Percentiles rank a stretch among this genome's conserved stretches.
Evolutionary conservation across 345 rosid genomes (phyloP).

Genomic region (Boechera stricta): DNA sequence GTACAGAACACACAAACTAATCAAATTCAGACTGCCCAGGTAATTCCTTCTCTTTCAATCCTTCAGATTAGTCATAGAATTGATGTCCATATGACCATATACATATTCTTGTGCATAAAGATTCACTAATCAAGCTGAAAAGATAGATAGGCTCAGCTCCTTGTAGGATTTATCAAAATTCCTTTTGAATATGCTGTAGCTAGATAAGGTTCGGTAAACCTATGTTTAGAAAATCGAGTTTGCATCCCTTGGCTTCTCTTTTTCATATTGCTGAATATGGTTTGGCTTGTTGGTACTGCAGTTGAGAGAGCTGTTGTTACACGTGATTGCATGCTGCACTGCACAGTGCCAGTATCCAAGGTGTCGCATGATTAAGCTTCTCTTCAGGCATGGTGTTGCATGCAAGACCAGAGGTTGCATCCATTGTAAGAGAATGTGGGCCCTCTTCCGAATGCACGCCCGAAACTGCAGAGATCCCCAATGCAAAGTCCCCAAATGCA

Average conservation of each 20-base stretch:
- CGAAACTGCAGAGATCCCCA: constrained; percentile 94
- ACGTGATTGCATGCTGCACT: constrained; percentile 75
- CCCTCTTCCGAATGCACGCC: constrained; percentile 87
- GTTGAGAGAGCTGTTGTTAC: constrained; percentile 91
- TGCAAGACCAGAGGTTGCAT: constrained; percentile 87
- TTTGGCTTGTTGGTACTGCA: constrained; percentile 53
- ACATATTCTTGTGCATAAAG: not conserved
- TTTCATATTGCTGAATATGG: constrained; percentile 14
- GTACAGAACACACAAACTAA: constrained; percentile 93
- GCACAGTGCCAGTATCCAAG: constrained; percentile 86
- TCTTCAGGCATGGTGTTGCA: constrained; percentile 78
- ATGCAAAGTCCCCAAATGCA: constrained; percentile 98
- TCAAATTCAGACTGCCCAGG: constrained; percentile 77
- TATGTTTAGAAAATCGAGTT: not conserved
- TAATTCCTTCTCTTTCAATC: constrained; percentile 36
- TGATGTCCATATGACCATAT: not conserved
- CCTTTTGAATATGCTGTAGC: not conserved
- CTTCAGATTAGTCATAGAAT: constrained; percentile 7
- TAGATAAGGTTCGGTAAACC: not conserved
- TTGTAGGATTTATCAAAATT: constrained; percentile 3
- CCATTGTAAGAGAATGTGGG: constrained; percentile 94
- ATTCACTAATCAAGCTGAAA: constrained; percentile 7
- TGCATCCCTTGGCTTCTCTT: constrained; percentile 29
- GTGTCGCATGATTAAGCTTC: constrained; percentile 81
- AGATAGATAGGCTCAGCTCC: not conserved